Evolutionary conservation across 2,329 filamentous ascomycete genomes (phyloP), one percentile per base, ranked within the genome.

Genomic region (Epichloe coenophiala): DNA sequence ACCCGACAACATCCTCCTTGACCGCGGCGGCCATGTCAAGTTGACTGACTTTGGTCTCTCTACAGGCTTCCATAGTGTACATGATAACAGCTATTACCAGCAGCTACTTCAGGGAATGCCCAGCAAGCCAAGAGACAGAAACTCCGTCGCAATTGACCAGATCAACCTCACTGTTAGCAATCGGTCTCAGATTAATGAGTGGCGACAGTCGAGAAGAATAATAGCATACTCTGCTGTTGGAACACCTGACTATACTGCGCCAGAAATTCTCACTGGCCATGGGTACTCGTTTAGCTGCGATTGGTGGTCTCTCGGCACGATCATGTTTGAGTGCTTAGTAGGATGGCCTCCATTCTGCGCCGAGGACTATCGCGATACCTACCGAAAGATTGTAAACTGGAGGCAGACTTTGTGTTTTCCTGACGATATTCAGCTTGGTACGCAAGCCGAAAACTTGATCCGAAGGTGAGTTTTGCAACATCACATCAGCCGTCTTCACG

Each of bases 381-480:
- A 98, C 71, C 85, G 91, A 58, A 98, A 98, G 78, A 98, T 98
- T 67, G 89, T 98, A 60, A 95, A 96, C 71, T 98, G 93, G 93
- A 83, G 88, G 51, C 85, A 95, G 63, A 89, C 91, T 53, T 73
- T 98, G 45, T 95, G 95, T 69, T 97, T 98, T 74, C 93, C 93
- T 1, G 90, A 95, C 54, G 93, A 98, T 66, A 86, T 96, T 61
- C 86, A 88, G 54, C 75, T 98, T 35, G 88, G 88, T 41, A 78
- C 78, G 1, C 89, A 96, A 62, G 90, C 93, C 0, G 91, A 97
- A 70, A 86, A 91, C 62, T 77, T 97, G 63, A 94, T 97, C 60
- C 77, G 89, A 74, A 88, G 84, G 89, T 94, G 75, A 65, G 79
- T 5, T 5, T 37, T 49, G n/a, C 15, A 43, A 19, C 3, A n/a